These are phyloP conservation scores for Endocladia muricata DNA, from an alignment of 31 red algal genomes.

Conservation along the genomic window DNA sequence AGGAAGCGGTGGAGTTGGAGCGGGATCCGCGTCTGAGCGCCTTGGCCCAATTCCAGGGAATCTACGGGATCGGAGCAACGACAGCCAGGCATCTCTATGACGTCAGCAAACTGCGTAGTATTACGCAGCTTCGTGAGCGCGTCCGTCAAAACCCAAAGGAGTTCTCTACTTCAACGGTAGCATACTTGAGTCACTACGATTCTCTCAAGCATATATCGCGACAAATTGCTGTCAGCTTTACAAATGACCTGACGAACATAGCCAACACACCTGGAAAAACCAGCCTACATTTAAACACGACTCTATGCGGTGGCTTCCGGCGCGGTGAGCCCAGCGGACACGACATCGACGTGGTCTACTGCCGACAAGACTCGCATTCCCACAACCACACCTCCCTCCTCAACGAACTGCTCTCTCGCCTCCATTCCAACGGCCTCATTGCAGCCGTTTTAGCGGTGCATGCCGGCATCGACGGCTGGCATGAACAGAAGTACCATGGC, in stretches of 20 bases:
- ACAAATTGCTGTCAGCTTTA: constrained; percentile 8
- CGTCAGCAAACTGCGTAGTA: constrained; percentile 10
- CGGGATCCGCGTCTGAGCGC: constrained; percentile 16
- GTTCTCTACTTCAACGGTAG: background rate
- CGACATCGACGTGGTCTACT: constrained; percentile 65
- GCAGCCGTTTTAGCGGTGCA: constrained; percentile 10
- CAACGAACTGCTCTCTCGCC: constrained; percentile 1
- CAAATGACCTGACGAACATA: background rate
- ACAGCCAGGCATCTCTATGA: constrained; percentile 48
- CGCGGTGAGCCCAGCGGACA: constrained; percentile 54
- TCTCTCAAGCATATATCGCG: background rate
- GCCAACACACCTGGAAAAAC: constrained; percentile 10
- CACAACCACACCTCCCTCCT: constrained; percentile 41
- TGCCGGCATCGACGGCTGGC: constrained; percentile 29
- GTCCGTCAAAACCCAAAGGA: background rate
- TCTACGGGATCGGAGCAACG: constrained; percentile 48
- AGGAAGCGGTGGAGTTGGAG: constrained; percentile 29
- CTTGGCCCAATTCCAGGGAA: constrained; percentile 14
- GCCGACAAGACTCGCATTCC: constrained; percentile 9
- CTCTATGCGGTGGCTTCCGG: constrained; percentile 59
- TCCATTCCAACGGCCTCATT: constrained; percentile 18
- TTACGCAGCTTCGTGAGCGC: constrained; percentile 11
- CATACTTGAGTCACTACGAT: constrained; percentile 23
- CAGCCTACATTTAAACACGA: constrained; percentile 36
- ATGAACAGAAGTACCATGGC: constrained; percentile 35